Evolutionary conservation across 768 basidiomycete species (phyloP).

Genomic region (Xanthoconium purpureum): DNA sequence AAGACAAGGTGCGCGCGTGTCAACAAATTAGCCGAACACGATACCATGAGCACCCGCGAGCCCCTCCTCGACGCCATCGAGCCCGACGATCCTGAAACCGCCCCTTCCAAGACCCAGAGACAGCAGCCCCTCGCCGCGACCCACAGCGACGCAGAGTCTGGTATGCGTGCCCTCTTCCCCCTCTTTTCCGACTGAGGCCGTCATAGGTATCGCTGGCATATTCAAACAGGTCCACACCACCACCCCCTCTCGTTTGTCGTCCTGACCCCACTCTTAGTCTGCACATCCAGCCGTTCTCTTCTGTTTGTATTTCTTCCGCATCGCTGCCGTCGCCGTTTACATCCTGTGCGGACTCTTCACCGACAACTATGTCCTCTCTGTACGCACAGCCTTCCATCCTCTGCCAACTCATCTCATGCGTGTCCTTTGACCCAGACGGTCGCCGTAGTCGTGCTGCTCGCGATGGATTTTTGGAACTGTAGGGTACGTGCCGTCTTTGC

Average conservation of each 20-base stretch:
- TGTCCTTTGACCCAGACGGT: constrained; percentile 57
- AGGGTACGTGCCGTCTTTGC: constrained; percentile 47
- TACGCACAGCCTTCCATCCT: constrained; percentile 37
- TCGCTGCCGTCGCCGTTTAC: constrained; percentile 86
- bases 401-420: neutral
- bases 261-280: constrained; percentile 46
- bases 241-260: constrained; percentile 2
- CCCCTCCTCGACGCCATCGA: constrained; percentile 83
- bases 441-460: constrained; percentile 85
- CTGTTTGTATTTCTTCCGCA: constrained; percentile 85
- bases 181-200: constrained; percentile 2
- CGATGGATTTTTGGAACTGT: constrained; percentile 99
- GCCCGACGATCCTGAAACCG: constrained; percentile 63
- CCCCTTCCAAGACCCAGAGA: constrained; percentile 27
- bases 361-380: constrained; percentile 88
- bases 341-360: constrained; percentile 91
- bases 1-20: constrained; percentile 11
- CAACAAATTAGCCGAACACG: constrained; percentile 11
- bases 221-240: constrained; percentile 60
- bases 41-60: constrained; percentile 53
- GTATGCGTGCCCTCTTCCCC: constrained; percentile 32
- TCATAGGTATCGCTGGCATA: constrained; percentile 66
- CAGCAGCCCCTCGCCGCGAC: constrained; percentile 54
- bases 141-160: constrained; percentile 71
- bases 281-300: constrained; percentile 82